A percentile compares a stretch with the other conserved stretches of the same genome.
Conservation (phyloP, 495 filamentous ascomycete genomes). For the Podospora didyma region DNA sequence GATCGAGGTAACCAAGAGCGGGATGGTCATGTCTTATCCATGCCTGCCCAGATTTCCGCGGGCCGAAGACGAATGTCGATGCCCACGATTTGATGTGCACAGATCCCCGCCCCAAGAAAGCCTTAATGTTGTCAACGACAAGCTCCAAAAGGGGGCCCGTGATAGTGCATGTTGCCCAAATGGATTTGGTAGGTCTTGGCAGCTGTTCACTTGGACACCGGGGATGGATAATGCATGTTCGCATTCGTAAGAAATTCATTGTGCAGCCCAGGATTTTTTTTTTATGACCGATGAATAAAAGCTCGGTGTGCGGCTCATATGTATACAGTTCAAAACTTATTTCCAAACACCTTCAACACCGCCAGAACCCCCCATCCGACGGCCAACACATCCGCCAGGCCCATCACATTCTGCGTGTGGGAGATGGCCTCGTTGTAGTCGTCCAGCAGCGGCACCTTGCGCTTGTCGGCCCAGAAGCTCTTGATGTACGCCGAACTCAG, state of each 20-base stretch:
- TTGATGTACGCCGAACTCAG: slow-evolving; percentile 13
- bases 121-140: no score
- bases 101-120: no score
- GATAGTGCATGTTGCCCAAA: no score
- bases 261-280: not conserved
- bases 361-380: slow-evolving; percentile 15
- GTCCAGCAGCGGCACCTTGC: slow-evolving; percentile 21
- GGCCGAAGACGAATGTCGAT: no score
- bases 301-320: not conserved
- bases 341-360: slow-evolving; percentile 9
- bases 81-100: no score
- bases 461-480: slow-evolving; percentile 18
- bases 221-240: not conserved
- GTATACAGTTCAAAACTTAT: not conserved
- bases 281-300: not conserved
- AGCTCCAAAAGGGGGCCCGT: no score
- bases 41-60: no score
- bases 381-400: slow-evolving; percentile 9
- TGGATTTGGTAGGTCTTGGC: no score
- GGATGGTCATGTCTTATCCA: no score
- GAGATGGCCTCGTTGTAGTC: slow-evolving; percentile 23
- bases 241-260: not conserved
- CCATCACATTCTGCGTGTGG: slow-evolving; percentile 11
- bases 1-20: no score
- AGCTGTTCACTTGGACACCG: no score